Conservation (phyloP, 352 stramenopile species). For the Pythium aristosporum region DNA sequence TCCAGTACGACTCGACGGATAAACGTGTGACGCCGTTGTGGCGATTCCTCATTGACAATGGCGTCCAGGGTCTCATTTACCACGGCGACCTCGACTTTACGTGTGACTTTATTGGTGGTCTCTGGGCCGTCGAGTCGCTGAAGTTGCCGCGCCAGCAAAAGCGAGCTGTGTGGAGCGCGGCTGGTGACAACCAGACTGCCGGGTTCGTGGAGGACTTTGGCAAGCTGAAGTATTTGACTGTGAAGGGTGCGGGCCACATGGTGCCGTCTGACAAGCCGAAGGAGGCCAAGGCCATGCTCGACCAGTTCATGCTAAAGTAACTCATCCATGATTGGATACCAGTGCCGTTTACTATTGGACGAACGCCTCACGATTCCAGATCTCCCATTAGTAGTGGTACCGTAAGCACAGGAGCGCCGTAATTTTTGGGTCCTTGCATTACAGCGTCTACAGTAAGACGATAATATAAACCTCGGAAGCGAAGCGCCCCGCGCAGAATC, state of each 20-base stretch:
- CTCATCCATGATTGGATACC: not conserved
- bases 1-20: conserved; percentile 23
- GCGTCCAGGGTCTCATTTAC: conserved; percentile 63
- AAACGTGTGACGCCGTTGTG: not conserved
- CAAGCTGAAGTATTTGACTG: conserved; percentile 60
- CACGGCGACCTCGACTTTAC: conserved; percentile 68
- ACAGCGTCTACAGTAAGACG: too few species aligned
- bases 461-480: too few species aligned
- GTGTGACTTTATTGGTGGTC: conserved; percentile 62
- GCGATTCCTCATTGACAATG: conserved; percentile 27
- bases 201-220: conserved; percentile 61
- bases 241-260: conserved; percentile 71
- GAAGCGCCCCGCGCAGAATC: too few species aligned
- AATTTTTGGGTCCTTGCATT: too few species aligned
- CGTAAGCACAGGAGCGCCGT: too few species aligned
- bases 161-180: conserved; percentile 15
- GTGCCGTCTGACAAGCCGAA: conserved; percentile 54
- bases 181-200: conserved; percentile 36
- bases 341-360: too few species aligned
- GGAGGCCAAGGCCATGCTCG: conserved; percentile 26
- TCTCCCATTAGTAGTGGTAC: too few species aligned
- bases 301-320: conserved; percentile 21
- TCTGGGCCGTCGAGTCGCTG: conserved; percentile 72
- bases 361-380: too few species aligned
- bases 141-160: conserved; percentile 3